Evolutionary conservation across 352 stramenopile genomes (phyloP).

Genomic region (Phytophthora sojae): DNA sequence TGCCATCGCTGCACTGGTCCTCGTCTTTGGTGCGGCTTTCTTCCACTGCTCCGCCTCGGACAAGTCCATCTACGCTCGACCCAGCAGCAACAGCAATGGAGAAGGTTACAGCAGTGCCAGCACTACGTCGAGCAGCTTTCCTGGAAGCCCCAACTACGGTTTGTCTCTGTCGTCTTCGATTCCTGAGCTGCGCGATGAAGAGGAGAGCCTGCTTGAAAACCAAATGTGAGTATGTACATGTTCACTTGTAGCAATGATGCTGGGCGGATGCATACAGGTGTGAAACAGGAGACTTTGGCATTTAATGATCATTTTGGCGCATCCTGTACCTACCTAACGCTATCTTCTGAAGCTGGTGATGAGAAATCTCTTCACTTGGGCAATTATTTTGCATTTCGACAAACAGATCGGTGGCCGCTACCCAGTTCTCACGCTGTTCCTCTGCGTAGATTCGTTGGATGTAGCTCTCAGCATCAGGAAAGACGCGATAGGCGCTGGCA

Average conservation of each 20-base stretch:
- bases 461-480: conserved; percentile 64
- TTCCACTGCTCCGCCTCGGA: conserved; percentile 86
- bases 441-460: conserved; percentile 79
- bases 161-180: conserved; percentile 41
- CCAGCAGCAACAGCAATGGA: conserved; percentile 9
- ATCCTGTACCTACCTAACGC: conserved; percentile 73
- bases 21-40: conserved; percentile 73
- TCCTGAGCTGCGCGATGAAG: conserved; percentile 55
- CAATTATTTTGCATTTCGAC: conserved; percentile 78
- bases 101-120: conserved; percentile 39
- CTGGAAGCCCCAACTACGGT: conserved; percentile 37
- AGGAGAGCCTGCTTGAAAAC: conserved; percentile 62
- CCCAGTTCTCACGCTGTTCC: conserved; percentile 77
- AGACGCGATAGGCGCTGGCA: conserved; percentile 52
- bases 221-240: conserved; percentile 25
- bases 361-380: conserved; percentile 56
- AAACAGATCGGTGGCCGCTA: conserved; percentile 70
- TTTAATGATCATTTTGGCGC: conserved; percentile 33
- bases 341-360: conserved; percentile 61
- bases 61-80: conserved; percentile 67
- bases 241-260: background rate
- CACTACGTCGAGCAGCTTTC: conserved; percentile 44
- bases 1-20: conserved; percentile 71
- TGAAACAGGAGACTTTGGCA: background rate
- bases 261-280: background rate